A percentile compares a stretch with the other conserved stretches of the same genome.
Evolutionary conservation across 2,329 filamentous ascomycete genomes (phyloP).

Genomic region (Neophaeococcomyces mojaviensis): DNA sequence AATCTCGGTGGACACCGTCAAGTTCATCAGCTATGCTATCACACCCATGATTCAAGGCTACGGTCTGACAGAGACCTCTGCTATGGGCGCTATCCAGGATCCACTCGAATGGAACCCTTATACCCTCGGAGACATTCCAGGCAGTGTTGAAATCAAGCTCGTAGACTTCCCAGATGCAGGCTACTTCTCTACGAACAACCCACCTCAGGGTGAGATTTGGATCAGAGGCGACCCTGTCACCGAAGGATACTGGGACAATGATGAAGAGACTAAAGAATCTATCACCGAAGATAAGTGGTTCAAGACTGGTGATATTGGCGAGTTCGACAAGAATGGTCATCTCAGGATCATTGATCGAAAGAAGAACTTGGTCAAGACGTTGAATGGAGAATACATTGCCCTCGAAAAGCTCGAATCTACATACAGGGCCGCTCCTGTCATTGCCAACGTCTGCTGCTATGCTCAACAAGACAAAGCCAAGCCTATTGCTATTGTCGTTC

Average conservation of each 20-base stretch:
- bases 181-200: slow-evolving; percentile 65
- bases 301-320: slow-evolving; percentile 91
- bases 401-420: slow-evolving; percentile 91
- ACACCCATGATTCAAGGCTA: slow-evolving; percentile 94
- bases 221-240: slow-evolving; percentile 72
- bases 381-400: slow-evolving; percentile 92
- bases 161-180: slow-evolving; percentile 85
- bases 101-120: slow-evolving; percentile 75
- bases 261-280: slow-evolving; percentile 71
- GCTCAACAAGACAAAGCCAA: slow-evolving; percentile 67
- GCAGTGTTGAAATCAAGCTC: slow-evolving; percentile 78
- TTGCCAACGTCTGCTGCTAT: slow-evolving; percentile 81
- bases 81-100: slow-evolving; percentile 52
- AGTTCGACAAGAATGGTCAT: slow-evolving; percentile 74
- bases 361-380: slow-evolving; percentile 96
- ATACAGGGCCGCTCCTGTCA: slow-evolving; percentile 71
- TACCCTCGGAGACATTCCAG: slow-evolving; percentile 70
- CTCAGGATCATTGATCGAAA: slow-evolving; percentile 86
- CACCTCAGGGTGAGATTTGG: slow-evolving; percentile 87
- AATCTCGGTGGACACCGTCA: slow-evolving; percentile 76
- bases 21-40: slow-evolving; percentile 85
- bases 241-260: slow-evolving; percentile 73
- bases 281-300: slow-evolving; percentile 88
- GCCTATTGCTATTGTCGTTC: slow-evolving; percentile 73
- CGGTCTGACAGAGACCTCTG: slow-evolving; percentile 86